Conservation (phyloP, 345 rosid species). For the Erysimum cheiranthoides region DNA sequence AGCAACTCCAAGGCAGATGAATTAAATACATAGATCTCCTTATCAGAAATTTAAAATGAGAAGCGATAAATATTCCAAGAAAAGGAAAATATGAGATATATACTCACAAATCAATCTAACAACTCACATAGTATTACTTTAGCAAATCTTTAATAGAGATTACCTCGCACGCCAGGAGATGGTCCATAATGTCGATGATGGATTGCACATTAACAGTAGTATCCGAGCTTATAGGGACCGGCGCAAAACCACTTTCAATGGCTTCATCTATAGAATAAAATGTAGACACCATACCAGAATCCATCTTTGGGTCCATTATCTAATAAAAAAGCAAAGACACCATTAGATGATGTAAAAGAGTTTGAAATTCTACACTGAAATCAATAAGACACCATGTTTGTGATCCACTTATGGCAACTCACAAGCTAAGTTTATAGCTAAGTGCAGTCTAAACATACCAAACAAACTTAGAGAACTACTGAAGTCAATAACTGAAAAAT, state of each 20-base stretch:
- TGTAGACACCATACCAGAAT: slow-evolving; percentile 81
- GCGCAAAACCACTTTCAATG: slow-evolving; percentile 84
- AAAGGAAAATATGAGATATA: not conserved
- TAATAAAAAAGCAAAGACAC: slow-evolving; percentile 39
- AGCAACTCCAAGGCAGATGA: slow-evolving; percentile 1
- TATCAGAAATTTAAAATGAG: not conserved
- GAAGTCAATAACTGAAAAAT: not conserved
- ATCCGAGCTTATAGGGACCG: slow-evolving; percentile 73
- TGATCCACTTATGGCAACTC: not conserved
- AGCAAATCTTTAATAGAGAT: not conserved
- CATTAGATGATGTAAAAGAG: not conserved
- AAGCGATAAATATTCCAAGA: not conserved
- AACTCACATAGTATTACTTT: not conserved
- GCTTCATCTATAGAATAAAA: slow-evolving; percentile 95
- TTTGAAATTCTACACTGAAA: not conserved
- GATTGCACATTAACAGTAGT: slow-evolving; percentile 71
- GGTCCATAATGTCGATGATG: slow-evolving; percentile 91
- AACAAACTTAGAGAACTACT: not conserved
- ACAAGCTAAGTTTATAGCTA: not conserved
- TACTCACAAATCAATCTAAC: not conserved
- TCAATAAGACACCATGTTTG: not conserved
- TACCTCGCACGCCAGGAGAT: slow-evolving; percentile 97
- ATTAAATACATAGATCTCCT: slow-evolving; percentile 17
- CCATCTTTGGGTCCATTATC: slow-evolving; percentile 99
- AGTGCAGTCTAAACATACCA: not conserved